Evolutionary conservation across 164 flowering plant genomes (phyloP), one percentile per base, ranked within the genome.

Genomic region (Protea cynaroides): DNA sequence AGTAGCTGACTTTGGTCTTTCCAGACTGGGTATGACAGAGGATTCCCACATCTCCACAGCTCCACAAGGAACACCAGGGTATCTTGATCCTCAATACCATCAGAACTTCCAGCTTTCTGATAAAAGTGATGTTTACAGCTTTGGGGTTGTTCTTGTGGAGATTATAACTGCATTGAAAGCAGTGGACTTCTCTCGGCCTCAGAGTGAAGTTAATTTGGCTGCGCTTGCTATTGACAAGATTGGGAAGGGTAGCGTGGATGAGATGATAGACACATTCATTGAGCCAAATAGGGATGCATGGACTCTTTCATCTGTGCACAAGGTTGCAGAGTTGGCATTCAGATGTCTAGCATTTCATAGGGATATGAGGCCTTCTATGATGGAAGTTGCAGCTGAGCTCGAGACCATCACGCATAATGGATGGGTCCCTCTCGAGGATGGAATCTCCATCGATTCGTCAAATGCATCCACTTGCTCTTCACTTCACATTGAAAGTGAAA

Each of bases 51-150:
- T 93, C 24, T 93, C 97, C 9, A 93, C 98, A 0, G 87, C 91
- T 18, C 98, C 98, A 0, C 98, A 90, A 67, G 98, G 97, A 1
- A 93, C 98, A 17, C 98, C 98, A 0, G 98, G 97, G 1, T 93
- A 90, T 63, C 73, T 93, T 2, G 98, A 93, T 55, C 98, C 97
- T 46, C 88, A 93, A 67, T 93, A 93, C 70, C 98, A 93, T 64
- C 96, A 90, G 59, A 68, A 80, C 64, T 93, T 82, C 72, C 94
- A 87, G 22, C 82, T 93, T 22, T 88, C 97, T 0, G 92, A 88
- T 63, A 90, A 82, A 71, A 88, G 97, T 49, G 98, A 93, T 62
- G 98, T 93, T 23, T 93, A 93, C 63, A 93, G 98, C 73, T 93
- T 93, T 49, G 98, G 97, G 1, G 98, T 93, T 0, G 92, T 93